These are phyloP conservation scores for Diatrype stigma DNA, from an alignment of 2,329 filamentous ascomycete species.

Conservation along the genomic window DNA sequence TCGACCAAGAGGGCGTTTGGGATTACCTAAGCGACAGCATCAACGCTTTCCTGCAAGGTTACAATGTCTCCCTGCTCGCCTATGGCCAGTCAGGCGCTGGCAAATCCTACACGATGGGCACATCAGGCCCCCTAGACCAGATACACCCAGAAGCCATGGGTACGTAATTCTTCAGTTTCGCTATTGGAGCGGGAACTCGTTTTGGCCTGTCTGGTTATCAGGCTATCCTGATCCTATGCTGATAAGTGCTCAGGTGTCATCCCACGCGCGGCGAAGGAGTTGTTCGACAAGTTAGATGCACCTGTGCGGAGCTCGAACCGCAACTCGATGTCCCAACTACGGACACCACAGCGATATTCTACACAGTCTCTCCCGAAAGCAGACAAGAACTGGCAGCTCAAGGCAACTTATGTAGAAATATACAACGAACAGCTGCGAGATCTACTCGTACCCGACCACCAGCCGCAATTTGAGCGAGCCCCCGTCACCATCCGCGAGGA, in stretches of 20 bases:
- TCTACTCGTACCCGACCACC: conserved; percentile 73
- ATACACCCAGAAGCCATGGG: conserved; percentile 69
- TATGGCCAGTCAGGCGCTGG: conserved; percentile 97
- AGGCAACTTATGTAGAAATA: conserved; percentile 93
- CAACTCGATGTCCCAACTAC: conserved; percentile 70
- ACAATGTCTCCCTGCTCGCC: conserved; percentile 95
- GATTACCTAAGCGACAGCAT: conserved; percentile 91
- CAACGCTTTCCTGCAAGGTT: conserved; percentile 85
- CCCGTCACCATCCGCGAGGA: conserved; percentile 93
- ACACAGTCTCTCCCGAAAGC: conserved; percentile 43
- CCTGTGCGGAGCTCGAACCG: conserved; percentile 46
- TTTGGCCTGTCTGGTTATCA: no score
- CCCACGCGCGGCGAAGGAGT: conserved; percentile 76
- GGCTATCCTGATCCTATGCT: neutral
- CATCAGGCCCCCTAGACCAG: conserved; percentile 78
- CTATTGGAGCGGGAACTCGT: neutral
- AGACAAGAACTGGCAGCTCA: conserved; percentile 85
- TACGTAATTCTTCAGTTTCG: conserved; percentile 40
- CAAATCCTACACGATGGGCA: conserved; percentile 99
- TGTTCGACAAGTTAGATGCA: conserved; percentile 84
- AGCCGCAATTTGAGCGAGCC: conserved; percentile 64
- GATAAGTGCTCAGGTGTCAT: conserved; percentile 70
- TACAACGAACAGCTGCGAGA: conserved; percentile 97
- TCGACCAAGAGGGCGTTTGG: conserved; percentile 86
- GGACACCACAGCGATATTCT: conserved; percentile 76